These are phyloP conservation scores for Batkoa obscura DNA, from an alignment of 371 early-diverging fungal species.

Conservation along the genomic window DNA sequence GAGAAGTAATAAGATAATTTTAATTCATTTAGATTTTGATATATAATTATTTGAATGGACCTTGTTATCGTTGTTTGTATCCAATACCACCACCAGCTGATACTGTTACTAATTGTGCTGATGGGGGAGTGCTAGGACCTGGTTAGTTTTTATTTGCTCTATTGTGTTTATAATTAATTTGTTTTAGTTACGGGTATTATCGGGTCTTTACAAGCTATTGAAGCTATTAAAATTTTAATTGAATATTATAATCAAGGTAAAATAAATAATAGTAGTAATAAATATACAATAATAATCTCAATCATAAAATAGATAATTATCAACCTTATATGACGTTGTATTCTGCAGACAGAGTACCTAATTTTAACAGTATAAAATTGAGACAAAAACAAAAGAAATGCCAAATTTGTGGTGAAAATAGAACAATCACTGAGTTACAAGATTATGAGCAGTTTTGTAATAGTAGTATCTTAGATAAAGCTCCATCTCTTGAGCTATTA, in stretches of 20 bases:
- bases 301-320: slow-evolving; percentile 1
- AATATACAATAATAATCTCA: neutral
- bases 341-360: slow-evolving; percentile 44
- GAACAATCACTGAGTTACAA: slow-evolving; percentile 49
- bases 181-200: slow-evolving; percentile 76
- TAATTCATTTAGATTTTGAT: slow-evolving; percentile 38
- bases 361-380: slow-evolving; percentile 63
- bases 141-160: slow-evolving; percentile 14
- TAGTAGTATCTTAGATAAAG: slow-evolving; percentile 51
- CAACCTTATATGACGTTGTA: slow-evolving; percentile 55
- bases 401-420: slow-evolving; percentile 67
- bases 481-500: slow-evolving; percentile 8
- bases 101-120: slow-evolving; percentile 76
- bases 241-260: slow-evolving; percentile 8
- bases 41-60: slow-evolving; percentile 66
- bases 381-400: slow-evolving; percentile 48
- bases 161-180: neutral
- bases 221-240: slow-evolving; percentile 72
- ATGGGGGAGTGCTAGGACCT: slow-evolving; percentile 96
- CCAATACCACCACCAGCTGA: slow-evolving; percentile 79
- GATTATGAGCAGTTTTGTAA: slow-evolving; percentile 89
- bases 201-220: slow-evolving; percentile 88
- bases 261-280: too few species aligned
- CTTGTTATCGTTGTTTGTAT: slow-evolving; percentile 97
- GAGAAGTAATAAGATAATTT: neutral